Conservation (phyloP, 73 alveolate species). For the Stentor coeruleus region DNA sequence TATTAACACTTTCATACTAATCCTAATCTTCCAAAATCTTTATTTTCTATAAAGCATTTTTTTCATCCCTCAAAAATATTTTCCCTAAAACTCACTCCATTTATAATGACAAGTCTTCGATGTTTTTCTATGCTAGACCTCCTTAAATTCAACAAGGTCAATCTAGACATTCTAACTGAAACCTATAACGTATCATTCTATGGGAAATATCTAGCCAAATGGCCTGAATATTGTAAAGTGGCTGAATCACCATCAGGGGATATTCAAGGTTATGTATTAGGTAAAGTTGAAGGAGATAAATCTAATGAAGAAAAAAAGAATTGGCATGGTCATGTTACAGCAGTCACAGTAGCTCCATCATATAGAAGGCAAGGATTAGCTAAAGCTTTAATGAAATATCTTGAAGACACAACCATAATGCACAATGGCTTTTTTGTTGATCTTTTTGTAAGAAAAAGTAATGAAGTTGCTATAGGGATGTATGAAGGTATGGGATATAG, state of each 20-base stretch:
- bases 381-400: slow-evolving; percentile 86
- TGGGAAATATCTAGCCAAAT: slow-evolving; percentile 88
- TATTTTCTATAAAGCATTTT: no score
- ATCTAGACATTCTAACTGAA: slow-evolving; percentile 90
- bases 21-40: no score
- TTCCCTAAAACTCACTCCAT: no score
- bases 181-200: slow-evolving; percentile 88
- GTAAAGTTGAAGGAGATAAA: slow-evolving; percentile 97
- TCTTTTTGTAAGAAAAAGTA: slow-evolving; percentile 91
- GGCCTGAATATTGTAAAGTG: slow-evolving; percentile 93
- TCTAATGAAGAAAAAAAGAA: slow-evolving; percentile 71
- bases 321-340: slow-evolving; percentile 99
- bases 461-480: slow-evolving; percentile 91
- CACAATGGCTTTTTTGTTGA: slow-evolving; percentile 97
- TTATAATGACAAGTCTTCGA: slow-evolving; percentile 47
- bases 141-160: slow-evolving; percentile 89
- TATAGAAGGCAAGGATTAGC: slow-evolving; percentile 98
- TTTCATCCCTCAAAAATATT: no score
- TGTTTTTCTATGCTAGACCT: slow-evolving; percentile 86
- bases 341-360: slow-evolving; percentile 98
- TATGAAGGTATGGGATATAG: slow-evolving; percentile 89
- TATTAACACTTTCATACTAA: no score
- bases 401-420: slow-evolving; percentile 90
- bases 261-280: slow-evolving; percentile 91
- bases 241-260: slow-evolving; percentile 80